Conservation (phyloP, 306 rosid species). For the Acacia crassicarpa region DNA sequence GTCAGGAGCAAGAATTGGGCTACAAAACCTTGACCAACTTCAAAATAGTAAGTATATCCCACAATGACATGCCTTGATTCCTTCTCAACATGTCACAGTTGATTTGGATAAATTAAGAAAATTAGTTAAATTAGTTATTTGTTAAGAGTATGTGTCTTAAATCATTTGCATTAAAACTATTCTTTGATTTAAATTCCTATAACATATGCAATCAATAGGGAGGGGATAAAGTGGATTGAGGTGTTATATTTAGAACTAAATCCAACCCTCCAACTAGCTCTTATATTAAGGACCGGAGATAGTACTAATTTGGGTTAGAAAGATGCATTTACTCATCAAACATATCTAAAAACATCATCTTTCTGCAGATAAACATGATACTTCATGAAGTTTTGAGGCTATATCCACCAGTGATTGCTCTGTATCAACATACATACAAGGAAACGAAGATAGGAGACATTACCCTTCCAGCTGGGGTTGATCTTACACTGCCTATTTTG, state of each 20-base stretch:
- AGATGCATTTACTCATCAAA: not conserved
- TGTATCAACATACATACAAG: constrained; percentile 41
- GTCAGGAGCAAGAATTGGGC: constrained; percentile 38
- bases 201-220: no score
- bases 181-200: no score
- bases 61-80: not conserved
- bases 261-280: not conserved
- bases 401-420: constrained; percentile 56
- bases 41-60: constrained; percentile 41
- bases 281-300: not conserved
- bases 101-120: no score
- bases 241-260: no score
- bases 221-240: no score
- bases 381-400: constrained; percentile 54
- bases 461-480: constrained; percentile 49
- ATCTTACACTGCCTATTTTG: constrained; percentile 46
- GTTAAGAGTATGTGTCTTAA: no score
- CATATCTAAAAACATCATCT: not conserved
- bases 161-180: no score
- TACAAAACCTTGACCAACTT: constrained; percentile 44
- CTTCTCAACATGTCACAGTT: no score
- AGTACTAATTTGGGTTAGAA: not conserved
- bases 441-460: constrained; percentile 41
- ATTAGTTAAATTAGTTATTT: no score
- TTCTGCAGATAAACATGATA: constrained; percentile 53